phyloP scores from a whole-genome alignment of 2,329 filamentous ascomycete species.

The Trichoderma asperellum region DNA sequence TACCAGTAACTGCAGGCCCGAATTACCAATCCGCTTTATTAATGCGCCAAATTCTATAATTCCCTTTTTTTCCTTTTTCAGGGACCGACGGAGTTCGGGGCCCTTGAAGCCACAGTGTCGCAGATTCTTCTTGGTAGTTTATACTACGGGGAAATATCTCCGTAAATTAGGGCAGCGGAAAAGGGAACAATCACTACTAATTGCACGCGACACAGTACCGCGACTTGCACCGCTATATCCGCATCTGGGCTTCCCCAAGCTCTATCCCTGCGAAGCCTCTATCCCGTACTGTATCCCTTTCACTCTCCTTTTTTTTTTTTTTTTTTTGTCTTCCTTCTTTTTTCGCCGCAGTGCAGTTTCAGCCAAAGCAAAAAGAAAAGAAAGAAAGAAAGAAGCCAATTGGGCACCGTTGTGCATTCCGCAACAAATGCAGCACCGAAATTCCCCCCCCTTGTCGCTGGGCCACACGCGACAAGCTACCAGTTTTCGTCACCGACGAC shows the following conservation, averaged over 20 bases:
- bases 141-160: neutral
- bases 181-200: neutral
- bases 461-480: conserved; percentile 26
- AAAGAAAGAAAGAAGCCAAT: neutral
- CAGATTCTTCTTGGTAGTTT: neutral
- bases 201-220: conserved; percentile 22
- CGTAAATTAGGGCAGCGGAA: neutral
- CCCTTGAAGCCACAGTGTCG: neutral
- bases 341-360: conserved; percentile 16
- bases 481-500: conserved; percentile 27
- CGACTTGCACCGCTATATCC: neutral
- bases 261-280: neutral
- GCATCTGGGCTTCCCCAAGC: neutral
- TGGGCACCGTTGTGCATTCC: neutral
- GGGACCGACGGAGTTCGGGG: conserved; percentile 19
- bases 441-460: neutral
- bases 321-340: neutral
- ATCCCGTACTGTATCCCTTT: neutral
- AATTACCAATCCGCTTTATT: conserved; percentile 23
- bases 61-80: neutral
- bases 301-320: neutral
- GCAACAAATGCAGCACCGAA: neutral
- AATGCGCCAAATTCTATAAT: neutral
- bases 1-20: neutral
- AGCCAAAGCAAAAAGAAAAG: neutral